Base-by-base conservation (phyloP, 2,329 filamentous ascomycete genomes). In the Verticillium klebahnii region DNA sequence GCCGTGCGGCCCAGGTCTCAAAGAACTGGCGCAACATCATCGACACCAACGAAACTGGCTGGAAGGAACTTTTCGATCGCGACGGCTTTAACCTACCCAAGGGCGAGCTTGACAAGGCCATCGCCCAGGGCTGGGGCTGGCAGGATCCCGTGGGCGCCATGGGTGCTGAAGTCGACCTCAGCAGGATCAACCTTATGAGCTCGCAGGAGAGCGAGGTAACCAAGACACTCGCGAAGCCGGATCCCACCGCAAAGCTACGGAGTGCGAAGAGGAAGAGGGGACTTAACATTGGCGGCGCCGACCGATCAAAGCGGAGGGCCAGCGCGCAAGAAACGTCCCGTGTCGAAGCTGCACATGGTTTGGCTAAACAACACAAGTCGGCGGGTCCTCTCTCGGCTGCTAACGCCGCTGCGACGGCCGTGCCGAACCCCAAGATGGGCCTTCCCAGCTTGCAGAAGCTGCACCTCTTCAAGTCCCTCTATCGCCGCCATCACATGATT, bases 111-210 rank as follows among this genome's bases (percentile, higher is more conserved):
- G 88, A 92, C 66, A 89, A 89, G 68, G 93, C 95, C 34, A 93
- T 98, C 61, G 80, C 82, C 52, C 92, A 98, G 78, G 95, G 95
- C 15, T 99, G 95, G 95, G 95, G 93, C 15, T 99, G 95, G 93
- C 95, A 99, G 73, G 92, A 94, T 71, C 92, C 93, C 0, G 85
- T 87, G 61, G 90, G 90, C 0, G 75, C 82, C 4, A 85, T 91
- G 60, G 92, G 90, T 29, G 92, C 84, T 61, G 95, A 99, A 74
- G 84, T 86, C 62, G 93, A 99, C 71, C 76, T 97, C 57, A 92
- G 91, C 73, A 75, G 81, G 65, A 79, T 81, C 55, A 82, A 72
- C 64, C 80, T 77, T 58, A 74, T 86, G 59, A 82, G 80, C 5
- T 82, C 80, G 5, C 80, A 80, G 6, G 85, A 87, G 65, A 66